Percentiles rank a stretch among this genome's conserved stretches.
phyloP scores from a whole-genome alignment of 164 flowering plant genomes.

The Cinnamomum micranthum region DNA sequence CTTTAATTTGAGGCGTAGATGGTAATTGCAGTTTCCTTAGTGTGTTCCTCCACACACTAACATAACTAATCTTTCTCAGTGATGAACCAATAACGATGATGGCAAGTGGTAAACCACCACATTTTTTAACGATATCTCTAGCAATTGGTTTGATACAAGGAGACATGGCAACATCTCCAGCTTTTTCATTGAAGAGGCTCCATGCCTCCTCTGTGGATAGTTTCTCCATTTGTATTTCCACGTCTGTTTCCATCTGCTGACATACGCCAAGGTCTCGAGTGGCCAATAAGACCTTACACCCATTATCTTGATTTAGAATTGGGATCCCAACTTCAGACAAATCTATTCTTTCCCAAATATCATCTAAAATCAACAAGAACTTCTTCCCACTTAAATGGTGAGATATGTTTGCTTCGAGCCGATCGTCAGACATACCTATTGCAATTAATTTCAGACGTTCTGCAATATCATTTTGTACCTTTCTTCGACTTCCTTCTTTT shows the following conservation, averaged over 20 bases:
- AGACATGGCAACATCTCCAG: not conserved
- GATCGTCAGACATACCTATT: not conserved
- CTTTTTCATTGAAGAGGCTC: not conserved
- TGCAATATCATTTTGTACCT: not conserved
- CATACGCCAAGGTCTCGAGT: not conserved
- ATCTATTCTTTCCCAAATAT: not conserved
- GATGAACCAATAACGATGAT: no score
- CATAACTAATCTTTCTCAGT: no score
- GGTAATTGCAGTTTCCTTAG: no score
- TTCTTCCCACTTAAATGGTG: not conserved
- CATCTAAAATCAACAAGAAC: conserved; percentile 1
- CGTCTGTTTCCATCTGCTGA: not conserved
- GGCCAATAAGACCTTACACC: conserved; percentile 1
- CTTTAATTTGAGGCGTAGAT: no score
- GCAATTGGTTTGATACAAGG: not conserved
- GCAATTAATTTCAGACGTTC: not conserved
- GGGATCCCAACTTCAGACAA: not conserved
- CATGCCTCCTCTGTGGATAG: not conserved
- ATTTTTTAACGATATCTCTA: not conserved
- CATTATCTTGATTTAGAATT: not conserved
- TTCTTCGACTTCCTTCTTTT: not conserved
- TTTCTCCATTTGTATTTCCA: not conserved
- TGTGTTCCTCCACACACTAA: no score
- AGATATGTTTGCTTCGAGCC: no score
- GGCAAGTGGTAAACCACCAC: no score